phyloP scores from a whole-genome alignment of 2,329 filamentous ascomycete genomes.

The Endocalyx cinctus region DNA sequence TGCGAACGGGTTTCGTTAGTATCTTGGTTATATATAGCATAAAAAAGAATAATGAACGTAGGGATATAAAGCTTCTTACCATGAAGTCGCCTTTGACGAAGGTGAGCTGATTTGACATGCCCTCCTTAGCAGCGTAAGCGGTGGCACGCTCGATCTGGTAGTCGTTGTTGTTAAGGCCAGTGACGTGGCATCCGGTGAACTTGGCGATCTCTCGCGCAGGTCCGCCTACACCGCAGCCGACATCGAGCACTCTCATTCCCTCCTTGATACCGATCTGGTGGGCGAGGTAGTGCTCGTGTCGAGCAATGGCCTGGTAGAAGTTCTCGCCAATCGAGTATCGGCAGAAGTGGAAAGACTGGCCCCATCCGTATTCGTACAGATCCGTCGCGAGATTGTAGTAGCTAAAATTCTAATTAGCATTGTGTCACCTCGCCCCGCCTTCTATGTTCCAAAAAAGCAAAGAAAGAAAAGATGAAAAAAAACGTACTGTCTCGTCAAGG shows the following conservation, averaged over 20 bases:
- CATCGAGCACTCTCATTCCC: slow-evolving; percentile 86
- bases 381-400: slow-evolving; percentile 98
- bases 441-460: too few relatives aligned
- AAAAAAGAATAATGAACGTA: neutral
- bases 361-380: slow-evolving; percentile 96
- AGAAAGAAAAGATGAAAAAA: too few relatives aligned
- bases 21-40: too few relatives aligned
- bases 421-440: too few relatives aligned
- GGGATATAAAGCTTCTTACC: slow-evolving; percentile 38
- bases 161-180: slow-evolving; percentile 97
- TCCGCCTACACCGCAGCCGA: slow-evolving; percentile 94
- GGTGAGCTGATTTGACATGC: slow-evolving; percentile 70
- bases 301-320: slow-evolving; percentile 87
- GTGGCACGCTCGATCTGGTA: slow-evolving; percentile 97
- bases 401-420: too few relatives aligned
- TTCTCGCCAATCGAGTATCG: slow-evolving; percentile 82
- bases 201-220: slow-evolving; percentile 94
- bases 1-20: neutral
- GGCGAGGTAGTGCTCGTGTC: slow-evolving; percentile 97
- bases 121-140: slow-evolving; percentile 76
- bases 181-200: slow-evolving; percentile 85
- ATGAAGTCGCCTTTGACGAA: slow-evolving; percentile 98
- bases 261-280: slow-evolving; percentile 81
- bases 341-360: slow-evolving; percentile 95
- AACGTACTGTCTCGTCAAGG: slow-evolving; percentile 82